Conservation (phyloP, 345 rosid species). For the Eucalyptus sideroxylon region DNA sequence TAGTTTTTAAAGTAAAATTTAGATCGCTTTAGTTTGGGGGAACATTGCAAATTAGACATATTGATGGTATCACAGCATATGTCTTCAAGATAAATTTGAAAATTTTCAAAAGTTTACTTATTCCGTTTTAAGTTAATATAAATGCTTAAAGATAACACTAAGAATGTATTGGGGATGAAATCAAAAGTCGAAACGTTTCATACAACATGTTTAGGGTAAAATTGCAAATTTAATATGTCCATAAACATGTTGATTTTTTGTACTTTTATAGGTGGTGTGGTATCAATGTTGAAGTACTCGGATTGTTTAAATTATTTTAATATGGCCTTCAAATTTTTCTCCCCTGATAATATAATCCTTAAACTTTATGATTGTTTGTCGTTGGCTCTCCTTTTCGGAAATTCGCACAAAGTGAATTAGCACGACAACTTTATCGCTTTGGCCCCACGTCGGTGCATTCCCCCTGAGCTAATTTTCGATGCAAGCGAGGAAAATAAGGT, state of each 20-base stretch:
- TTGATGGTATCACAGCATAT: not conserved
- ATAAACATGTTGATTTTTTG: not conserved
- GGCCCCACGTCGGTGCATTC: not conserved
- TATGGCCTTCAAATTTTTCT: not conserved
- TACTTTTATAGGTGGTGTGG: not conserved
- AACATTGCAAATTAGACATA: not conserved
- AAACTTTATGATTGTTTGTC: not conserved
- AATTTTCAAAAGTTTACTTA: accelerated
- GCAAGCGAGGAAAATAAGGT: not conserved
- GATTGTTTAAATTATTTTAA: not conserved
- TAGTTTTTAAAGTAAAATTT: not conserved
- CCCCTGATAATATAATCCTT: too few relatives aligned
- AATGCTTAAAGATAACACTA: not conserved
- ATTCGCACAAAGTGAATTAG: accelerated
- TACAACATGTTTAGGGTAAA: not conserved
- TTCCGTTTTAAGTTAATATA: not conserved
- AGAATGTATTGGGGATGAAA: not conserved
- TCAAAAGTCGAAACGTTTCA: not conserved
- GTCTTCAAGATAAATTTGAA: not conserved
- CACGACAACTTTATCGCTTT: not conserved
- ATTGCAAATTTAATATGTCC: not conserved
- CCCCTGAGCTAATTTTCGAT: not conserved
- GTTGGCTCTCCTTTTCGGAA: not conserved
- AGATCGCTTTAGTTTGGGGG: not conserved
- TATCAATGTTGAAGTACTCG: not conserved